Percentiles rank a stretch among this genome's conserved stretches.
Evolutionary conservation across 139 green algal species (phyloP).

Genomic region (Haematococcus sp.): DNA sequence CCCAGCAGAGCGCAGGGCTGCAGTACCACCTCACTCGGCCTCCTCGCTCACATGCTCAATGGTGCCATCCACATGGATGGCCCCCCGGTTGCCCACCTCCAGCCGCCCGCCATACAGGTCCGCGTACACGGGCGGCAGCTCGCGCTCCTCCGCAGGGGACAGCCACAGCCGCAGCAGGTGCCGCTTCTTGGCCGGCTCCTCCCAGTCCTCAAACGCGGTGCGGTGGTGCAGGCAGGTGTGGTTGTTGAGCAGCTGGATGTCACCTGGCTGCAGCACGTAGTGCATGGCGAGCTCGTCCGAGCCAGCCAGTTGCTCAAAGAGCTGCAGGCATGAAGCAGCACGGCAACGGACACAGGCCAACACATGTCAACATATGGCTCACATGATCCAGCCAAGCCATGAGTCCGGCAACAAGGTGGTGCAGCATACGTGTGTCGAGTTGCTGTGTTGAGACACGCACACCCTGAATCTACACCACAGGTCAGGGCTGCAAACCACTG

Average conservation of each 20-base stretch:
- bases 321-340: not conserved
- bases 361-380: too few relatives aligned
- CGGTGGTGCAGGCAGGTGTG: slow-evolving; percentile 55
- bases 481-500: too few relatives aligned
- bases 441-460: too few relatives aligned
- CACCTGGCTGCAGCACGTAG: slow-evolving; percentile 55
- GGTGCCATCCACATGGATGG: slow-evolving; percentile 39
- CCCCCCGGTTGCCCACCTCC: slow-evolving; percentile 35
- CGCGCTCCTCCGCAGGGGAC: slow-evolving; percentile 38
- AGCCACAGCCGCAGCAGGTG: slow-evolving; percentile 76
- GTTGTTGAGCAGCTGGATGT: slow-evolving; percentile 71
- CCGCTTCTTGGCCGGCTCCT: slow-evolving; percentile 38
- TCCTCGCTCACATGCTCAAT: slow-evolving; percentile 32
- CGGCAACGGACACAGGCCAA: too few relatives aligned
- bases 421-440: too few relatives aligned
- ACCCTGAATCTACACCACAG: too few relatives aligned
- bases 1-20: too few relatives aligned
- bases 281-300: slow-evolving; percentile 46
- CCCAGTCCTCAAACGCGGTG: slow-evolving; percentile 43
- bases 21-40: slow-evolving; percentile 38
- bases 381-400: too few relatives aligned
- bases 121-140: slow-evolving; percentile 48
- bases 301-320: slow-evolving; percentile 48
- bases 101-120: slow-evolving; percentile 42
- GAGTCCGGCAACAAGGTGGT: too few relatives aligned